phyloP scores from a whole-genome alignment of 768 basidiomycete species.

The Tricholoma furcatifolium region DNA sequence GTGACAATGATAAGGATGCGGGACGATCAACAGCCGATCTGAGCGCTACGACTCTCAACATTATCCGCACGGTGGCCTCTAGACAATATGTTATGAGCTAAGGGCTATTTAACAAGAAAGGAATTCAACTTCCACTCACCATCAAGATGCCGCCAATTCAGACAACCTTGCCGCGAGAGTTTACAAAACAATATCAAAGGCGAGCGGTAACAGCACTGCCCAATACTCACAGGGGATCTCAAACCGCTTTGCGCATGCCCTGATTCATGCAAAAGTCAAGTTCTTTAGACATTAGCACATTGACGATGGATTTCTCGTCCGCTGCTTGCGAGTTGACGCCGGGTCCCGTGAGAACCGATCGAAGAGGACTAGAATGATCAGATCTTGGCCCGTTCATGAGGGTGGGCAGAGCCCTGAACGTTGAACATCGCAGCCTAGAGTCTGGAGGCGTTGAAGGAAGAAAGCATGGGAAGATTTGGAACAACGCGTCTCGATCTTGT shows the following conservation, averaged over 20 bases:
- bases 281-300: conserved; percentile 10
- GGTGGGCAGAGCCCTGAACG: conserved; percentile 41
- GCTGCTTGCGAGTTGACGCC: conserved; percentile 22
- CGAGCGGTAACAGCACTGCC: conserved; percentile 4
- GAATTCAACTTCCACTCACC: no score
- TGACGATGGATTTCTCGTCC: conserved; percentile 22
- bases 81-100: no score
- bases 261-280: conserved; percentile 15
- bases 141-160: no score
- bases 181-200: background rate
- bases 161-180: background rate
- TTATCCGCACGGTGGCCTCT: no score
- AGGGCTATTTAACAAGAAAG: no score
- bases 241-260: conserved; percentile 5
- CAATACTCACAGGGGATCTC: conserved; percentile 30
- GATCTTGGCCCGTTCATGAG: conserved; percentile 38
- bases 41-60: no score
- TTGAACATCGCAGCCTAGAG: conserved; percentile 47
- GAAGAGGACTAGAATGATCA: conserved; percentile 29
- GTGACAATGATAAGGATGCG: no score
- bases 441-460: no score
- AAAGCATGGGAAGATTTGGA: no score
- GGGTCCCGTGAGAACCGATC: conserved; percentile 29
- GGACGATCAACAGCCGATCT: no score
- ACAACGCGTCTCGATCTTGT: no score